These are phyloP conservation scores for Acanthamoeba lenticulata DNA, from an alignment of 208 protist species.

Conservation along the genomic window DNA sequence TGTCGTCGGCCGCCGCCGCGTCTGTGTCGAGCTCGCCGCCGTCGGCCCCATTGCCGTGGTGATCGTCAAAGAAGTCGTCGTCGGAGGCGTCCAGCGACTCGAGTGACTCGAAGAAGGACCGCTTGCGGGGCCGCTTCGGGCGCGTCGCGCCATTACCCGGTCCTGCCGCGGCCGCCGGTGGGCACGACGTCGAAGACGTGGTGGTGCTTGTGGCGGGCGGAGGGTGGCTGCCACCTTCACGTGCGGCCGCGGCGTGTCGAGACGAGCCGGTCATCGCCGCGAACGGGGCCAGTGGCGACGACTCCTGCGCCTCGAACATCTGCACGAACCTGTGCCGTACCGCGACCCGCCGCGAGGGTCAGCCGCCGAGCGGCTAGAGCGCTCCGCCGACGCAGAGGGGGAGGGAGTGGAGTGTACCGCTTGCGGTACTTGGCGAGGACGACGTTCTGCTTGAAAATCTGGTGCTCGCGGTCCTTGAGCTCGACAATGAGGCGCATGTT, in stretches of 20 bases:
- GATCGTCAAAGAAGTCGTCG: neutral
- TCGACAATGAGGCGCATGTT: conserved; percentile 11
- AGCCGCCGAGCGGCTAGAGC: neutral
- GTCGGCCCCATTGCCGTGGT: neutral
- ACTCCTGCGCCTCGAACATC: conserved; percentile 1
- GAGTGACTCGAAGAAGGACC: neutral
- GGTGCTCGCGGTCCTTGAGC: conserved; percentile 1
- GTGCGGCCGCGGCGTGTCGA: neutral
- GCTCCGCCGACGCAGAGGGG: neutral
- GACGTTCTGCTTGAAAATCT: neutral
- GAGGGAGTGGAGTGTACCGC: neutral
- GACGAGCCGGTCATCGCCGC: neutral
- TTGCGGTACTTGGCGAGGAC: conserved; percentile 29
- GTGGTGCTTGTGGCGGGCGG: neutral
- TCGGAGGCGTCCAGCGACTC: conserved; percentile 19
- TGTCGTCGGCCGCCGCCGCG: neutral
- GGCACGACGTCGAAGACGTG: neutral
- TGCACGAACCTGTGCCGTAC: neutral
- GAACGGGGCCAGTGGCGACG: neutral
- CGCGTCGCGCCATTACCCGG: neutral
- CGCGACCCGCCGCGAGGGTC: neutral
- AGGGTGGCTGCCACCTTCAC: neutral
- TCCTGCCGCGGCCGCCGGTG: neutral
- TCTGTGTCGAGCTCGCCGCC: neutral
- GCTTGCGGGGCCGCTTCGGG: neutral